A percentile compares a stretch with the other conserved stretches of the same genome.
phyloP scores from a whole-genome alignment of 345 rosid species.

The Populus alba region DNA sequence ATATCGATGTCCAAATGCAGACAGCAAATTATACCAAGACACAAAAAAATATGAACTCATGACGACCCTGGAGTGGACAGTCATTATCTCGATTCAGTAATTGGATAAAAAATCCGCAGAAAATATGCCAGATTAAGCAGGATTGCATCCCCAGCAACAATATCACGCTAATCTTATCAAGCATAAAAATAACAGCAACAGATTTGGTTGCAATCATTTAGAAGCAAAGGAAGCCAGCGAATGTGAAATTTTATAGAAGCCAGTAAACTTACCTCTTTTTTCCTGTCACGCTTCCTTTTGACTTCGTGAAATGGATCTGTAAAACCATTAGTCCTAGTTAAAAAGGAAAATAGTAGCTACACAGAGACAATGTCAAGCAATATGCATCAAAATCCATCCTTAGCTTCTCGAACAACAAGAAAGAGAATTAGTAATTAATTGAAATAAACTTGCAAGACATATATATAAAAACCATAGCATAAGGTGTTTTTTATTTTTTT shows the following conservation, averaged over 20 bases:
- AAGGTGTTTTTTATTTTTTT: not conserved
- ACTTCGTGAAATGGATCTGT: slow-evolving; percentile 90
- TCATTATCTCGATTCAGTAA: slow-evolving; percentile 1
- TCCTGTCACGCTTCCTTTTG: slow-evolving; percentile 73
- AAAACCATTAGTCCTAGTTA: slow-evolving; percentile 26
- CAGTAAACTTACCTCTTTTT: slow-evolving; percentile 57
- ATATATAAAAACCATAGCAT: not conserved
- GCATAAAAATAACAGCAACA: not conserved
- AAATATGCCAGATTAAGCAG: not conserved
- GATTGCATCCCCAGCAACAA: not conserved
- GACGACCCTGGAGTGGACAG: not conserved
- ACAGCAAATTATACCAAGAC: not conserved
- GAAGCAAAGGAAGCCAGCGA: not conserved
- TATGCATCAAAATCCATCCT: not conserved
- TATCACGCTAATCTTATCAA: not conserved
- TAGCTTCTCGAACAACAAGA: not conserved
- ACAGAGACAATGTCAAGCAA: not conserved
- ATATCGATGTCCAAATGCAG: not conserved
- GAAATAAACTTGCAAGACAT: not conserved
- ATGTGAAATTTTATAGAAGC: not conserved
- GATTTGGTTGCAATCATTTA: not conserved
- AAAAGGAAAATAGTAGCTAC: not conserved
- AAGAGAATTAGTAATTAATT: not conserved
- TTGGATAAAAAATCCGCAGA: not conserved
- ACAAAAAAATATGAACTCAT: not conserved